These are phyloP conservation scores for Stylonectria norvegica DNA, from an alignment of 2,329 filamentous ascomycete species.

Conservation along the genomic window DNA sequence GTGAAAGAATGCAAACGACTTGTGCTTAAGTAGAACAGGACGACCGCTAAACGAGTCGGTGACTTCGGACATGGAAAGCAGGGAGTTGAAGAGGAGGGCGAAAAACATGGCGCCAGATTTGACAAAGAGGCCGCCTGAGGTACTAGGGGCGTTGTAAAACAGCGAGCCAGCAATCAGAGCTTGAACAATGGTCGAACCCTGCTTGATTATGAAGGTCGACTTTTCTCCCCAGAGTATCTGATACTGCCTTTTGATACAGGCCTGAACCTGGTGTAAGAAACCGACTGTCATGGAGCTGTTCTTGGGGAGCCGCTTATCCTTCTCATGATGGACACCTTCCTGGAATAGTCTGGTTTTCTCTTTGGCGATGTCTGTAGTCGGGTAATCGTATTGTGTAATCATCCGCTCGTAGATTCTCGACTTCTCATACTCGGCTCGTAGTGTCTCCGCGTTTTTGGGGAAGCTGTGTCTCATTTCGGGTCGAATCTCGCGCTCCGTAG, in stretches of 20 bases:
- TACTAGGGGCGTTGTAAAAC: conserved; percentile 61
- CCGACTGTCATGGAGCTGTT: conserved; percentile 55
- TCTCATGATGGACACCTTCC: conserved; percentile 50
- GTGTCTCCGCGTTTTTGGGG: conserved; percentile 42
- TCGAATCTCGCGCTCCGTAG: conserved; percentile 63
- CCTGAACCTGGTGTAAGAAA: conserved; percentile 53
- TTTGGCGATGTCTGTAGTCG: conserved; percentile 45
- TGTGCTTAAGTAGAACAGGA: conserved; percentile 57
- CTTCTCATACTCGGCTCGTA: conserved; percentile 50
- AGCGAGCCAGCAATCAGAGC: conserved; percentile 63
- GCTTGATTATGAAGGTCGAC: conserved; percentile 60
- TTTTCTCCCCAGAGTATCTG: conserved; percentile 65
- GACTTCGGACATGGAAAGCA: conserved; percentile 65
- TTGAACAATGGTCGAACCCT: conserved; percentile 53
- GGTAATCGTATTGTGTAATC: conserved; percentile 56
- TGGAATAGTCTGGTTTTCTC: conserved; percentile 52
- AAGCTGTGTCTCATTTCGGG: conserved; percentile 38
- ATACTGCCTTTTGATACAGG: conserved; percentile 58
- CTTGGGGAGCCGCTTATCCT: conserved; percentile 50
- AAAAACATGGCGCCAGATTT: conserved; percentile 65
- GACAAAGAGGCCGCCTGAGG: conserved; percentile 58
- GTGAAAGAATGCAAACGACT: conserved; percentile 55
- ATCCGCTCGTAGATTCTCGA: conserved; percentile 49
- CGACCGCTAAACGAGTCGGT: conserved; percentile 59
- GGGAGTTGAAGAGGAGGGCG: conserved; percentile 57